These are phyloP conservation scores for Neohortaea acidophila DNA, from an alignment of 495 filamentous ascomycete genomes.

Conservation along the genomic window DNA sequence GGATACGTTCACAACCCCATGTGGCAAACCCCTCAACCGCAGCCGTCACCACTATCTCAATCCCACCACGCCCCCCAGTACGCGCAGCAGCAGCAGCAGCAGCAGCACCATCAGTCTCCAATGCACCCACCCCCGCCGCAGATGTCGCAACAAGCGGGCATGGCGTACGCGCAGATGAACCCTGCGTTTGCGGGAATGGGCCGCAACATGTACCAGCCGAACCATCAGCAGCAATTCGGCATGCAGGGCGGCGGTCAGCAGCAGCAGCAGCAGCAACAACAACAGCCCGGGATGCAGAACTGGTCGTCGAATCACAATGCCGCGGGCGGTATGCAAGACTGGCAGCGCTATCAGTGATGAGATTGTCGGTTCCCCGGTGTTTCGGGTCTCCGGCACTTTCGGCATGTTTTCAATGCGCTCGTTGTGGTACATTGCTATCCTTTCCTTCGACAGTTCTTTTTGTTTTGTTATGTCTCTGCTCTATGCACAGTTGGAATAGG, in stretches of 20 bases:
- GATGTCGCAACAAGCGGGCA: slow-evolving; percentile 38
- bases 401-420: no score
- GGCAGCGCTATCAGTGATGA: slow-evolving; percentile 17
- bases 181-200: slow-evolving; percentile 25
- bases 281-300: slow-evolving; percentile 20
- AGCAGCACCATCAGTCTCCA: slow-evolving; percentile 35
- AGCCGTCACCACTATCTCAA: slow-evolving; percentile 37
- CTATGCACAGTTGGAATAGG: no score
- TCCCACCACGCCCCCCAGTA: slow-evolving; percentile 32
- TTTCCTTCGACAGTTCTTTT: no score
- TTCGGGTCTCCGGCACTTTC: no score
- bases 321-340: slow-evolving; percentile 10
- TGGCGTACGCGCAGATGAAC: slow-evolving; percentile 26
- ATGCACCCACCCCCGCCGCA: slow-evolving; percentile 47
- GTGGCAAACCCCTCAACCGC: slow-evolving; percentile 37
- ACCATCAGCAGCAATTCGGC: slow-evolving; percentile 17
- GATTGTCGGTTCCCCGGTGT: no score
- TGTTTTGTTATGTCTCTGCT: no score
- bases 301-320: slow-evolving; percentile 13
- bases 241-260: slow-evolving; percentile 13
- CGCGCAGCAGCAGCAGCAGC: slow-evolving; percentile 28
- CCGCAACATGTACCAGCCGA: slow-evolving; percentile 19
- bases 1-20: slow-evolving; percentile 36
- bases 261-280: no score
- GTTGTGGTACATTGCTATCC: no score